A percentile compares a stretch with the other conserved stretches of the same genome.
These are phyloP conservation scores for Heterobasidion parviporum DNA, from an alignment of 1,284 basidiomycete species.

Conservation along the genomic window DNA sequence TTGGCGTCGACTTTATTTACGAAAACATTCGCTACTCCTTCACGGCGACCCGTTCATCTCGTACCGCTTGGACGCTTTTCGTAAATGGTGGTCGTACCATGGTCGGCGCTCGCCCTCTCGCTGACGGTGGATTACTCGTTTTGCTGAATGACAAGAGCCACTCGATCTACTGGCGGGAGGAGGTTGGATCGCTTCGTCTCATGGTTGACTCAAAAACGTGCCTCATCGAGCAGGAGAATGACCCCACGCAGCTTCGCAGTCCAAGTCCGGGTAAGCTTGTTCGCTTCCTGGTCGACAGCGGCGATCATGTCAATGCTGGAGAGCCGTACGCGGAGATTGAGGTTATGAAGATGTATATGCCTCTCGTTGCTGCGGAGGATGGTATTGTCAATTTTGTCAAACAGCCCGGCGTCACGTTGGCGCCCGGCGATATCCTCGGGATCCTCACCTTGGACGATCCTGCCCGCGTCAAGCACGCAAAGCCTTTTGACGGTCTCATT, in stretches of 20 bases:
- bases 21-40: slow-evolving; percentile 95
- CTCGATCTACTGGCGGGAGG: slow-evolving; percentile 97
- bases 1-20: slow-evolving; percentile 97
- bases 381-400: slow-evolving; percentile 97
- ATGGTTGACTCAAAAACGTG: slow-evolving; percentile 98
- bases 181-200: slow-evolving; percentile 89
- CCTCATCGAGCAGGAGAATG: slow-evolving; percentile 98
- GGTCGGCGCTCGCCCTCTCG: slow-evolving; percentile 86
- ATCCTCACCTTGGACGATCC: slow-evolving; percentile 97
- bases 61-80: slow-evolving; percentile 88
- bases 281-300: slow-evolving; percentile 92
- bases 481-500: slow-evolving; percentile 93
- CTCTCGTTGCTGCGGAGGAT: slow-evolving; percentile 91
- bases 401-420: slow-evolving; percentile 93
- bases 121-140: slow-evolving; percentile 92
- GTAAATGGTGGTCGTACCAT: slow-evolving; percentile 90
- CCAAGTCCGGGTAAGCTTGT: slow-evolving; percentile 97
- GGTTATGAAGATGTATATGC: slow-evolving; percentile 99
- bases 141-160: slow-evolving; percentile 92
- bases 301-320: slow-evolving; percentile 93
- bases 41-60: slow-evolving; percentile 88
- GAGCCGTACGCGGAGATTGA: slow-evolving; percentile 99
- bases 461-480: slow-evolving; percentile 94
- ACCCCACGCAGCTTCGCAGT: slow-evolving; percentile 94
- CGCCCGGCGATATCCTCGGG: slow-evolving; percentile 97